phyloP scores from a whole-genome alignment of 225 moss, liverwort and hornwort genomes.

The Ulota crispa region DNA sequence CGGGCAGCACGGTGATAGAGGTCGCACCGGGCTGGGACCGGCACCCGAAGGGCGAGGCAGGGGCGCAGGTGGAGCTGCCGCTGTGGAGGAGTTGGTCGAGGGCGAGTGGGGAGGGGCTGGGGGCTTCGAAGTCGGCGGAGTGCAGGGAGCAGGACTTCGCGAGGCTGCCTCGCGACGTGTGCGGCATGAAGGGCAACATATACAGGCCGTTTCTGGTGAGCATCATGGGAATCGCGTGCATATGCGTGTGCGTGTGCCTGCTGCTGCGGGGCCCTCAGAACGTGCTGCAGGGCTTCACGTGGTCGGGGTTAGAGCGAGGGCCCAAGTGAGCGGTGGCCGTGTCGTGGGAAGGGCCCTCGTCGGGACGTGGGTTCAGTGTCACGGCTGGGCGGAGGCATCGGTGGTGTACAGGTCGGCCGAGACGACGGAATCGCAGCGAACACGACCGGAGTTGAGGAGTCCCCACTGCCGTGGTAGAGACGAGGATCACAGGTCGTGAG shows the following conservation, averaged over 20 bases:
- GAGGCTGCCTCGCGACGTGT: constrained; percentile 44
- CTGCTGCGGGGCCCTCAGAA: constrained; percentile 58
- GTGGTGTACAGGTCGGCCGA: neutral
- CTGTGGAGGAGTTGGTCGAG: constrained; percentile 27
- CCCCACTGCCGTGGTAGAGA: neutral
- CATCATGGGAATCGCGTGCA: constrained; percentile 76
- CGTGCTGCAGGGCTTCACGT: constrained; percentile 45
- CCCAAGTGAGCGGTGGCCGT: neutral
- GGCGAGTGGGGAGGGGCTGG: neutral
- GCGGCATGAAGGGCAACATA: constrained; percentile 51
- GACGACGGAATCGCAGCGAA: neutral
- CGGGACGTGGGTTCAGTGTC: neutral
- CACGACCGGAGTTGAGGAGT: neutral
- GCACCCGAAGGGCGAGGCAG: neutral
- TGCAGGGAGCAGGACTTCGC: constrained; percentile 40
- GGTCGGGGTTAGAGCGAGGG: constrained; percentile 37
- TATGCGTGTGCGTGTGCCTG: constrained; percentile 85
- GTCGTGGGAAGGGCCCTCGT: neutral
- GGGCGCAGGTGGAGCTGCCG: constrained; percentile 37
- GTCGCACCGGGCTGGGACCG: constrained; percentile 36
- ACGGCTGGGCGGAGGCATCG: neutral
- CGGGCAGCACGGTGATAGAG: constrained; percentile 30
- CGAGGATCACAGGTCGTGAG: neutral
- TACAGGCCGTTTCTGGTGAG: constrained; percentile 81
- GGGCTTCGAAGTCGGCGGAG: neutral